Conservation (phyloP, 1,139 yeast species). For the Kurtzmaniella quercitrusa region DNA sequence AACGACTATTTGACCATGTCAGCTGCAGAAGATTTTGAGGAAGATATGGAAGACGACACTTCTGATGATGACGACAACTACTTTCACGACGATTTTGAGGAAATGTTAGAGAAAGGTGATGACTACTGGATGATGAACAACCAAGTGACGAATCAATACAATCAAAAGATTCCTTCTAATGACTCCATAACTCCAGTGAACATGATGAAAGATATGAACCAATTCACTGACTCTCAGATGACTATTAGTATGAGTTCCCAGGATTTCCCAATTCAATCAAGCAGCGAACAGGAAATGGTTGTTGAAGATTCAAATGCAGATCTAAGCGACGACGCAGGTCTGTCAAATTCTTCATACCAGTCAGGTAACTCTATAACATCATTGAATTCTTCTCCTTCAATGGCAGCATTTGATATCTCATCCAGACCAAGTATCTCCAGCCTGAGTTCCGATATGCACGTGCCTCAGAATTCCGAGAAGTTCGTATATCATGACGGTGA, state of each 20-base stretch:
- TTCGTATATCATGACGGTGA: not conserved
- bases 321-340: not conserved
- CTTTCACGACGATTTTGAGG: constrained; percentile 37
- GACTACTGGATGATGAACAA: not conserved
- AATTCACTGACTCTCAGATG: not conserved
- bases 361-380: not conserved
- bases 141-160: not conserved
- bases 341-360: not conserved
- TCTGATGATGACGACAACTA: constrained; percentile 36
- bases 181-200: not conserved
- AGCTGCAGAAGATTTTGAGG: constrained; percentile 30
- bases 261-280: not conserved
- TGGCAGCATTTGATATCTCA: not conserved
- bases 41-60: constrained; percentile 33
- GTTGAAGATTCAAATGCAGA: constrained; percentile 1
- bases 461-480: not conserved
- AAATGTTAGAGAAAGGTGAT: constrained; percentile 11
- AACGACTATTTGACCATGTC: constrained; percentile 32
- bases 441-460: not conserved
- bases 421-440: not conserved
- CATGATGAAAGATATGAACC: not conserved
- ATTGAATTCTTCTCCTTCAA: not conserved
- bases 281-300: not conserved
- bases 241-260: not conserved
- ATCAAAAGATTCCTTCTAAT: not conserved